phyloP scores from a whole-genome alignment of 2,329 filamentous ascomycete species.

The Paecilomyces sp. region DNA sequence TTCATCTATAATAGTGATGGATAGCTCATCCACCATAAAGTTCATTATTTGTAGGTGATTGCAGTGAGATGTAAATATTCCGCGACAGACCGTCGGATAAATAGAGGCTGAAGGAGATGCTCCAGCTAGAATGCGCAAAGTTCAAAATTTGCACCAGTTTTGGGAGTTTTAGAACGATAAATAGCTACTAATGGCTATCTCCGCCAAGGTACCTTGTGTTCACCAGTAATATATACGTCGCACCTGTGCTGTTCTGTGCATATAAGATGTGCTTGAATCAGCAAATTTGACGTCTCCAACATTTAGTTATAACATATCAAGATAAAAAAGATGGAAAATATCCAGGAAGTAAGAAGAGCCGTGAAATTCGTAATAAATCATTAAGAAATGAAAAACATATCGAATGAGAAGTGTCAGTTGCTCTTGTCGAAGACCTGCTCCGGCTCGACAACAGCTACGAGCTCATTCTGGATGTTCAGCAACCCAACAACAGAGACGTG shows the following conservation, averaged over 20 bases:
- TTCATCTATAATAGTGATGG: too few species aligned
- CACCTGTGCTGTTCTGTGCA: not conserved
- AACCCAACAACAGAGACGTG: constrained; percentile 22
- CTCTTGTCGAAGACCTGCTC: constrained; percentile 19
- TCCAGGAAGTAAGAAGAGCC: not conserved
- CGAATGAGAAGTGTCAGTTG: not conserved
- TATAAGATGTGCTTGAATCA: not conserved
- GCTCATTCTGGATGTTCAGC: constrained; percentile 16
- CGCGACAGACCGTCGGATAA: too few species aligned
- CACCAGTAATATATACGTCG: not conserved
- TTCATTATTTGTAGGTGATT: too few species aligned
- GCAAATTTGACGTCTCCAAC: not conserved
- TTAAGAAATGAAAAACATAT: not conserved
- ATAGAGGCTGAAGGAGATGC: too few species aligned
- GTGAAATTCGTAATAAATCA: not conserved
- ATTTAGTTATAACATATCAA: not conserved
- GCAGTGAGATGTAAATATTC: too few species aligned
- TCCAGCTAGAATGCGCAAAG: too few species aligned
- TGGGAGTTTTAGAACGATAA: not conserved
- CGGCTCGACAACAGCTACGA: constrained; percentile 24
- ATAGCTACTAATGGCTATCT: not conserved
- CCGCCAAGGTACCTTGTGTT: not conserved
- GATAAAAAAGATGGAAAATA: not conserved
- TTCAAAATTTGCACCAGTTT: too few species aligned
- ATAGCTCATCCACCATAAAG: too few species aligned